Evolutionary conservation across 495 filamentous ascomycete species (phyloP).

Genomic region (Trichocladium uniseriatum): DNA sequence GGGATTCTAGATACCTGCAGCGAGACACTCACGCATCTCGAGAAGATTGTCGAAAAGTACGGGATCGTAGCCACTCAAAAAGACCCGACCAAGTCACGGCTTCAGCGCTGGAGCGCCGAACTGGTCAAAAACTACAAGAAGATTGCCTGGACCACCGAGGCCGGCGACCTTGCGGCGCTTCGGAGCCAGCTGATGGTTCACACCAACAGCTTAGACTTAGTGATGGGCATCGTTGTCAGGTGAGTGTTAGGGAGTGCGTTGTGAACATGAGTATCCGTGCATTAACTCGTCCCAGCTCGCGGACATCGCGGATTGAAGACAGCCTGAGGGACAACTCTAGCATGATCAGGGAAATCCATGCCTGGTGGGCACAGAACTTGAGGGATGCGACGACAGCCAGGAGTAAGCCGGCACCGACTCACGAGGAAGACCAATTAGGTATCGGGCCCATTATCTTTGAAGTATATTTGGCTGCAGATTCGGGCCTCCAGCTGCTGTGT

Average conservation of each 20-base stretch:
- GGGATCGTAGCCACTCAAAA: background rate
- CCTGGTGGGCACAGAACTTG: constrained; percentile 8
- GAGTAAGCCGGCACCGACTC: background rate
- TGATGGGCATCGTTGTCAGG: constrained; percentile 12
- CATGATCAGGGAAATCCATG: constrained; percentile 3
- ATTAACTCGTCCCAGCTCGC: background rate
- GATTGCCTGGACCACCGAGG: constrained; percentile 13
- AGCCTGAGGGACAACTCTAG: background rate
- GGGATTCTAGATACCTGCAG: constrained; percentile 7
- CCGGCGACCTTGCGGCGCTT: constrained; percentile 10
- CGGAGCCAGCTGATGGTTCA: constrained; percentile 14
- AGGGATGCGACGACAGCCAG: background rate
- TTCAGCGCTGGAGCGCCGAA: constrained; percentile 9
- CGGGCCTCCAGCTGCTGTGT: background rate
- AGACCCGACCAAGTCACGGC: background rate
- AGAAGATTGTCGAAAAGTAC: constrained; percentile 11
- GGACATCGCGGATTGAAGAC: constrained; percentile 5
- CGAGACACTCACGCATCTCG: constrained; percentile 14
- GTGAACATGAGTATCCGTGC: too few relatives aligned
- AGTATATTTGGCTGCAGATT: background rate
- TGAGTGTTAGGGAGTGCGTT: background rate
- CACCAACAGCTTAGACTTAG: constrained; percentile 11
- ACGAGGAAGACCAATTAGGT: background rate
- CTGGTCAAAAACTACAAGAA: constrained; percentile 15
- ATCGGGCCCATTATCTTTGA: background rate